Base-by-base conservation (phyloP, 2,329 filamentous ascomycete genomes). In the Colletotrichum chlorophyti region DNA sequence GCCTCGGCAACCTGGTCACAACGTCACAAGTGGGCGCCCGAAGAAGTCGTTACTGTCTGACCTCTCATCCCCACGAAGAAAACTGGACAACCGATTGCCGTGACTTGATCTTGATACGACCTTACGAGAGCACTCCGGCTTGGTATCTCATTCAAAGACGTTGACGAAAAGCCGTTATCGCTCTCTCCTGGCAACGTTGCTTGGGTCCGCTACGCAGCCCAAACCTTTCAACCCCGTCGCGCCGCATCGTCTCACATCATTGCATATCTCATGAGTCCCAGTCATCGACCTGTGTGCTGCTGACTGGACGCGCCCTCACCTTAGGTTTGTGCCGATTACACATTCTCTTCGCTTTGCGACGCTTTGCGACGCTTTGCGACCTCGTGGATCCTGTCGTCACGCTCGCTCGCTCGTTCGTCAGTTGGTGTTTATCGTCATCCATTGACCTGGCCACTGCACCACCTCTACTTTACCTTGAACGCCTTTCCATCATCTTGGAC, bases 341-440 rank as follows among this genome's bases (percentile, higher is more conserved):
- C 50, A n/a, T 40, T 48, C 27, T 35, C 32, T 35, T 47, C n/a
- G n/a, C n/a, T n/a, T n/a, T n/a, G n/a, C n/a, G n/a, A n/a, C n/a
- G n/a, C n/a, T n/a, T n/a, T n/a, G n/a, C n/a, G n/a, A n/a, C n/a
- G n/a, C n/a, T 40, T 32, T 31, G 38, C 53, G 29, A 23, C 23
- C 24, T 37, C 52, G 52, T 50, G 46, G 45, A 55, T 35, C 29
- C 52, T 38, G 27, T 50, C 35, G 45, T 45, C 37, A 55, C 52
- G 52, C 45, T 55, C n/a, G n/a, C n/a, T n/a, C n/a, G n/a, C n/a
- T n/a, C n/a, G n/a, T n/a, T n/a, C n/a, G n/a, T n/a, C n/a, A n/a
- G n/a, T n/a, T n/a, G n/a, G n/a, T n/a, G 23, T 29, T 38, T 6
- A 40, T 55, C 45, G 52, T 46, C 52, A 43, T 49, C 29, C 17